Evolutionary conservation across 78 protist genomes (phyloP).

Genomic region (Dictyostelium citrinum): DNA sequence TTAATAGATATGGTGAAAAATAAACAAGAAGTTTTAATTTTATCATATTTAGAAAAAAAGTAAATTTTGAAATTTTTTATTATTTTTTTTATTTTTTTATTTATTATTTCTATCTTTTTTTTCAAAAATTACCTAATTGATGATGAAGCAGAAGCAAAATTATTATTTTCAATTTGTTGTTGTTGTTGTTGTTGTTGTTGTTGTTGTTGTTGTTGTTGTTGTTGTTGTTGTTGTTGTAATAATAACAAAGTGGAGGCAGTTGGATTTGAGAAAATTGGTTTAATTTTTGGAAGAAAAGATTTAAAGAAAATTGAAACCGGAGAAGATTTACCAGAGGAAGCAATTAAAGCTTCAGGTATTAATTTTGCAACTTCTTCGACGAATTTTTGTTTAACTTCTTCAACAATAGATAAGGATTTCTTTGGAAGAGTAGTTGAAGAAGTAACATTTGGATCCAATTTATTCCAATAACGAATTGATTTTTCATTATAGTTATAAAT

Average conservation of each 20-base stretch:
- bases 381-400: neutral
- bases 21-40: too few relatives aligned
- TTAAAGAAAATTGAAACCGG: neutral
- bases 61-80: too few relatives aligned
- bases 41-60: too few relatives aligned
- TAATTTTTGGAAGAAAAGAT: neutral
- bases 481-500: neutral
- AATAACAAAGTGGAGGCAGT: neutral
- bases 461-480: neutral
- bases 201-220: conserved; percentile 16
- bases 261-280: neutral
- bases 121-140: neutral
- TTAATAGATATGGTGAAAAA: too few relatives aligned
- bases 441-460: neutral
- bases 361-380: neutral
- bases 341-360: neutral
- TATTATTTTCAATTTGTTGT: neutral
- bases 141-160: neutral
- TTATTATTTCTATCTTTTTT: too few relatives aligned
- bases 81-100: too few relatives aligned
- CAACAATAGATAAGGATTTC: neutral
- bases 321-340: neutral
- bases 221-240: neutral
- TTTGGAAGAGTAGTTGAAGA: neutral
- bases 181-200: conserved; percentile 4